Conservation (phyloP, 805 yeast genomes). For the Ogataea parapolymorpha region DNA sequence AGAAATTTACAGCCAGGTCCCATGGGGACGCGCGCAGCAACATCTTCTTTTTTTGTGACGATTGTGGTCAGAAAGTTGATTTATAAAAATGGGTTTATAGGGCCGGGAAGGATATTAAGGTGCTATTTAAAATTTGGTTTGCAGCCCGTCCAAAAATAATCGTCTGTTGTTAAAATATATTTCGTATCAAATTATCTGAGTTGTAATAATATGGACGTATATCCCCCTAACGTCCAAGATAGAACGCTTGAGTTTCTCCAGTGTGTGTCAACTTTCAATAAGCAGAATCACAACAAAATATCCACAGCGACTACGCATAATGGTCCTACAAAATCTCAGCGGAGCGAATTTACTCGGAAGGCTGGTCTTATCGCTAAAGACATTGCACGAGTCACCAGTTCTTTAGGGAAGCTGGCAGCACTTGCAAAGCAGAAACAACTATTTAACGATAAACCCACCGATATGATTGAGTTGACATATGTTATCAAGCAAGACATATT, state of each 20-base stretch:
- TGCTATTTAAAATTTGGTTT: not conserved
- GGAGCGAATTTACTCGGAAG: constrained; percentile 60
- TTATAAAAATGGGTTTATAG: not conserved
- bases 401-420: constrained; percentile 72
- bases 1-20: constrained; percentile 25
- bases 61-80: constrained; percentile 26
- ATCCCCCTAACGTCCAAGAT: constrained; percentile 54
- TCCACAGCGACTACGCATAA: constrained; percentile 22
- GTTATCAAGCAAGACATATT: constrained; percentile 85
- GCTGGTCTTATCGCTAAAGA: constrained; percentile 88
- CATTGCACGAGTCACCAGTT: constrained; percentile 78
- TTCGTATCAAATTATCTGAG: not conserved
- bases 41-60: constrained; percentile 27
- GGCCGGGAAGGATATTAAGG: no score
- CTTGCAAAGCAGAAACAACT: constrained; percentile 87
- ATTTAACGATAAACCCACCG: constrained; percentile 92
- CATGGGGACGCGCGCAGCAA: constrained; percentile 15
- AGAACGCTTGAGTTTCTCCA: constrained; percentile 91
- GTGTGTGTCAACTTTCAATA: constrained; percentile 75
- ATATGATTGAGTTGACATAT: constrained; percentile 86
- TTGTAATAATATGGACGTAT: constrained; percentile 20
- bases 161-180: constrained; percentile 5
- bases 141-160: constrained; percentile 5
- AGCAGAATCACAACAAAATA: constrained; percentile 37
- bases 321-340: constrained; percentile 31